Conservation (phyloP, 2,329 filamentous ascomycete genomes). For the Ceratocystis diversiconidia region DNA sequence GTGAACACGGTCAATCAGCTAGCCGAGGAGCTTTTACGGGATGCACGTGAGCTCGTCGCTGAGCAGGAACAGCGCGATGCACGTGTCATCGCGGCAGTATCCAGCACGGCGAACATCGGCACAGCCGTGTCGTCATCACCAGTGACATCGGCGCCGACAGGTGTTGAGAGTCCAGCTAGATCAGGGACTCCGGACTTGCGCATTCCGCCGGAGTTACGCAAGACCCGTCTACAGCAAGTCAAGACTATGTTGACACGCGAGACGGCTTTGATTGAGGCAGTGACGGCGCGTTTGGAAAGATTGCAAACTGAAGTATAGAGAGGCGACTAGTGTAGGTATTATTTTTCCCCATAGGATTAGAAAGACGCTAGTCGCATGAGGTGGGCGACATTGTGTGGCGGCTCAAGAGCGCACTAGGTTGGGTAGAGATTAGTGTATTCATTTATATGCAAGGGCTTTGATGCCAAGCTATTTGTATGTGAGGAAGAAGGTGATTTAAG, state of each 20-base stretch:
- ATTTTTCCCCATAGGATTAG: background rate
- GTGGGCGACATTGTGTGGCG: background rate
- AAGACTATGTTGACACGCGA: conserved; percentile 50
- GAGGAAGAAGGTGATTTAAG: no score
- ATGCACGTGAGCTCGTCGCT: conserved; percentile 33
- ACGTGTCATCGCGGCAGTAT: conserved; percentile 8
- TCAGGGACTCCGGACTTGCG: conserved; percentile 30
- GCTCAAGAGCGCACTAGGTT: no score
- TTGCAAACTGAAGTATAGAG: conserved; percentile 28
- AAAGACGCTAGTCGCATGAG: background rate
- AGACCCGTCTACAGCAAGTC: conserved; percentile 49
- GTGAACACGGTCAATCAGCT: conserved; percentile 42
- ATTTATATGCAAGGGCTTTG: background rate
- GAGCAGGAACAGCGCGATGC: conserved; percentile 17
- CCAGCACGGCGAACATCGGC: conserved; percentile 9
- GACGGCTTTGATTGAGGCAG: conserved; percentile 52
- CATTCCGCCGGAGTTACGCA: conserved; percentile 47
- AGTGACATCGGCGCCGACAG: conserved; percentile 9
- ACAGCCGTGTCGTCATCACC: conserved; percentile 19
- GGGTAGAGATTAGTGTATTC: background rate
- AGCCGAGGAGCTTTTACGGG: conserved; percentile 38
- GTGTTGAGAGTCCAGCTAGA: conserved; percentile 20
- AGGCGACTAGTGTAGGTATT: background rate
- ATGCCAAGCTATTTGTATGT: no score
- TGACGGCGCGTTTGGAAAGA: conserved; percentile 46